phyloP scores from a whole-genome alignment of 768 basidiomycete genomes.

The Trametopsis cervina region DNA sequence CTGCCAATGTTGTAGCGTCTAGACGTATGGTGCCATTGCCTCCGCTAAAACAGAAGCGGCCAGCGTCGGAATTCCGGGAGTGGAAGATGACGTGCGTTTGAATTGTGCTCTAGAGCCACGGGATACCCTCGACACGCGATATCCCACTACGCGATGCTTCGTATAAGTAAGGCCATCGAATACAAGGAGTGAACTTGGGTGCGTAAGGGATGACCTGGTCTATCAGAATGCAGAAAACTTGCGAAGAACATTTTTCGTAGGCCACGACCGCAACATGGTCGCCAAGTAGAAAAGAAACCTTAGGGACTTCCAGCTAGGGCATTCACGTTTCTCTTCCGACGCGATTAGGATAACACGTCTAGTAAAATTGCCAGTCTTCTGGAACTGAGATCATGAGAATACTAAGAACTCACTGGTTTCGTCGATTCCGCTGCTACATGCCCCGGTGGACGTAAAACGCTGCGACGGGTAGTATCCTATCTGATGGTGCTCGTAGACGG shows the following conservation, averaged over 20 bases:
- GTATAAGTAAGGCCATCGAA: background rate
- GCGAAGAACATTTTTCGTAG: slow-evolving; percentile 32
- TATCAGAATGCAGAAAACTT: slow-evolving; percentile 35
- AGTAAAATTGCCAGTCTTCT: slow-evolving; percentile 1
- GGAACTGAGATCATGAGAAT: background rate
- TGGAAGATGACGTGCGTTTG: slow-evolving; percentile 13
- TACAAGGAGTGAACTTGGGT: background rate
- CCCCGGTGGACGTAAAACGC: slow-evolving; percentile 25
- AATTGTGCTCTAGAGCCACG: slow-evolving; percentile 22
- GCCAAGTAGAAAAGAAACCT: slow-evolving; percentile 37
- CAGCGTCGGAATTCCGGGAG: slow-evolving; percentile 36
- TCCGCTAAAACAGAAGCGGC: slow-evolving; percentile 45
- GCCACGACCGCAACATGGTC: slow-evolving; percentile 35
- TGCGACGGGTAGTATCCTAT: slow-evolving; percentile 13
- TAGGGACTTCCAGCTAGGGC: slow-evolving; percentile 35
- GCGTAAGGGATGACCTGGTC: slow-evolving; percentile 19
- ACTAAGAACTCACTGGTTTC: slow-evolving; percentile 14
- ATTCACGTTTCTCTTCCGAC: slow-evolving; percentile 3
- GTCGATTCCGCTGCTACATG: slow-evolving; percentile 22
- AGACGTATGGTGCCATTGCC: slow-evolving; percentile 37
- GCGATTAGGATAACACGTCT: slow-evolving; percentile 2
- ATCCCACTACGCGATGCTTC: slow-evolving; percentile 15
- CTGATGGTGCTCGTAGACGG: slow-evolving; percentile 18
- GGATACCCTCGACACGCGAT: slow-evolving; percentile 17
- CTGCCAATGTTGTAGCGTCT: slow-evolving; percentile 27